Evolutionary conservation across 2,329 filamentous ascomycete genomes (phyloP).

Genomic region (Zymoseptoria passerinii): DNA sequence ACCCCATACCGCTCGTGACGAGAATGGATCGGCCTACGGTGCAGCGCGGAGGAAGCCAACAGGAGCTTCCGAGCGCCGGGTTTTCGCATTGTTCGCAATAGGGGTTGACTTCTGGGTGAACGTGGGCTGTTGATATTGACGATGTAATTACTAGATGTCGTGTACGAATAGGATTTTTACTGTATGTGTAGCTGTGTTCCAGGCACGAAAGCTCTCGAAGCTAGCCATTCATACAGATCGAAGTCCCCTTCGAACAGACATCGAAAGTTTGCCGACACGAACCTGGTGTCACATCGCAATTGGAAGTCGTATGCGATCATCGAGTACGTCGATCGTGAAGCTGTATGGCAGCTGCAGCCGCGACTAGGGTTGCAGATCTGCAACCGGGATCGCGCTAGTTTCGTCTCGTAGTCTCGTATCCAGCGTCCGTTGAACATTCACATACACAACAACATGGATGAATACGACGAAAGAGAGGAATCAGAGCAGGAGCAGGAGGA

Average conservation of each 20-base stretch:
- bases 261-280: no score
- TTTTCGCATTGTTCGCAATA: background rate
- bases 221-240: no score
- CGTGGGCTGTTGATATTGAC: background rate
- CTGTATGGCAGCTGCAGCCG: background rate
- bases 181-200: no score
- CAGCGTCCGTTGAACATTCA: background rate
- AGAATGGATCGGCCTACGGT: background rate
- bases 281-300: no score
- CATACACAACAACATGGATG: conserved; percentile 13
- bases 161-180: background rate
- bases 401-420: background rate
- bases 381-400: background rate
- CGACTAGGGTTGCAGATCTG: background rate
- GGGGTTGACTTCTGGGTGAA: background rate
- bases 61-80: background rate
- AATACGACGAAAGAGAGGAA: conserved; percentile 3
- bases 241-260: no score
- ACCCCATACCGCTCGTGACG: conserved; percentile 1
- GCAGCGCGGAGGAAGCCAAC: background rate
- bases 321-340: background rate
- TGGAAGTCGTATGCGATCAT: no score
- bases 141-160: background rate
- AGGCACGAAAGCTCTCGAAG: no score
- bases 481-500: conserved; percentile 22